These are phyloP conservation scores for Ustilago loliicola DNA, from an alignment of 1,284 basidiomycete genomes.

Conservation along the genomic window DNA sequence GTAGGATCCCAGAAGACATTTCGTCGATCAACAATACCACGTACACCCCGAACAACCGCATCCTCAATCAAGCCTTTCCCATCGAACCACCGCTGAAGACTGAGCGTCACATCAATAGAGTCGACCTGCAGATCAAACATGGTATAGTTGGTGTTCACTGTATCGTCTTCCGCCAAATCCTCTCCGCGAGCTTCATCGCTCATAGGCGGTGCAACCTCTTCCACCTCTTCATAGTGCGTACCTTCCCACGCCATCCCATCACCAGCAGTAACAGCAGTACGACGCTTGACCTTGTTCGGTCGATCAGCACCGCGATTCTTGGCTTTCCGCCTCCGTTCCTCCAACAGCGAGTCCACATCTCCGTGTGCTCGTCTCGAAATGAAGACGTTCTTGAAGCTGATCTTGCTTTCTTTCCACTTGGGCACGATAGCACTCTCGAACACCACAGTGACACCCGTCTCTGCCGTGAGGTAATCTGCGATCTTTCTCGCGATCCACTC, in stretches of 20 bases:
- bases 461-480: conserved; percentile 90
- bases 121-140: conserved; percentile 74
- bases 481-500: conserved; percentile 89
- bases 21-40: conserved; percentile 93
- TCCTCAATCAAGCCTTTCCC: conserved; percentile 93
- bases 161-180: conserved; percentile 51
- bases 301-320: conserved; percentile 18
- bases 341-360: conserved; percentile 58
- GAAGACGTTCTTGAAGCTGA: conserved; percentile 97
- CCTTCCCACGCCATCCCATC: conserved; percentile 68
- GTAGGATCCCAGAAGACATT: conserved; percentile 88
- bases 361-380: conserved; percentile 81
- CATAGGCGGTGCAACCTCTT: conserved; percentile 65
- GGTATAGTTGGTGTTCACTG: conserved; percentile 67
- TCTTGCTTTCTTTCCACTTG: conserved; percentile 93
- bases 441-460: conserved; percentile 93
- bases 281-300: conserved; percentile 43
- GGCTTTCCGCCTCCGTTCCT: conserved; percentile 35
- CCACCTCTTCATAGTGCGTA: conserved; percentile 61
- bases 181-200: conserved; percentile 56
- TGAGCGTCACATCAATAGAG: conserved; percentile 95
- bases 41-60: conserved; percentile 91
- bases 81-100: conserved; percentile 91
- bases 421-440: conserved; percentile 98
- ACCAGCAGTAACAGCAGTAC: conserved; percentile 57